These are phyloP conservation scores for Notholithocarpus densiflorus DNA, from an alignment of 306 rosid species.

Conservation along the genomic window DNA sequence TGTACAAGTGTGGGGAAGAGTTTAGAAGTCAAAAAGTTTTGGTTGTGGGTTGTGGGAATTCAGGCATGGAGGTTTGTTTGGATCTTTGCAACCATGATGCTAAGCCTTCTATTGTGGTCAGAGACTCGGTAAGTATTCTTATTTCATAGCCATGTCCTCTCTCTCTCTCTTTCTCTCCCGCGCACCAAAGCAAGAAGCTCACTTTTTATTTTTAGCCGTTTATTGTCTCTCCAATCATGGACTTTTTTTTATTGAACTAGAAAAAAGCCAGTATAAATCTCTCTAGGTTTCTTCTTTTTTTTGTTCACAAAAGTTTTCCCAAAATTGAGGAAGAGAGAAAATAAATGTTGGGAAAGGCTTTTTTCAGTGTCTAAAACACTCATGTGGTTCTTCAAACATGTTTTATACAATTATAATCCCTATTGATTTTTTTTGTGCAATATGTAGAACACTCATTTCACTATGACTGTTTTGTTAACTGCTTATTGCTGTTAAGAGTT, in stretches of 20 bases:
- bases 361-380: too few species aligned
- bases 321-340: too few species aligned
- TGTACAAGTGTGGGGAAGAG: constrained; percentile 66
- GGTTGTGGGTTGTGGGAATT: constrained; percentile 96
- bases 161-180: neutral
- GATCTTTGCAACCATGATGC: constrained; percentile 81
- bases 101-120: constrained; percentile 68
- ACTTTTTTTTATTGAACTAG: constrained; percentile 17
- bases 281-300: too few species aligned
- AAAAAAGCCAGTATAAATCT: neutral
- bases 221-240: constrained; percentile 28
- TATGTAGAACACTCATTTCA: constrained; percentile 8
- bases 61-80: constrained; percentile 91
- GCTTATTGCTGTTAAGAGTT: neutral
- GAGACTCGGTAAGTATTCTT: constrained; percentile 61
- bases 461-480: constrained; percentile 3
- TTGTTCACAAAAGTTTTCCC: too few species aligned
- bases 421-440: neutral
- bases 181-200: neutral
- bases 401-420: too few species aligned
- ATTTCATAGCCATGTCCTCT: neutral
- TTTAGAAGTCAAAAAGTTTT: constrained; percentile 57
- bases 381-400: too few species aligned
- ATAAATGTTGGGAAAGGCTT: too few species aligned
- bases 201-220: neutral